Evolutionary conservation across 129 eudicot genomes (phyloP).

Genomic region (Flaveria robusta): DNA sequence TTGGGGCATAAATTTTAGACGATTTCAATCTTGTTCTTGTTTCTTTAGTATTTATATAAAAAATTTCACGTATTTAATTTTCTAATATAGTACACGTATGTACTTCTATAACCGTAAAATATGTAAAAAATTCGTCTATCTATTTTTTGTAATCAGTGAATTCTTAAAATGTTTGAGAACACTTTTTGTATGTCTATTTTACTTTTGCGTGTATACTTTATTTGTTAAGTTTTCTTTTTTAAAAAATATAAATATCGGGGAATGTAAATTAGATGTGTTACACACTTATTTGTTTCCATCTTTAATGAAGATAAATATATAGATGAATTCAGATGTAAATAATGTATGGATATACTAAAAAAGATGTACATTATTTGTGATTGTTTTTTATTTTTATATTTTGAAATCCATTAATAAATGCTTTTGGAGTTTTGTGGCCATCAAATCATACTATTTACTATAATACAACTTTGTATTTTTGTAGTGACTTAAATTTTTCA

Average conservation of each 20-base stretch:
- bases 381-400: not conserved
- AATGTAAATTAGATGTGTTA: too few relatives aligned
- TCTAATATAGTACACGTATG: too few relatives aligned
- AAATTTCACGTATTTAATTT: too few relatives aligned
- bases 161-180: too few relatives aligned
- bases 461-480: not conserved
- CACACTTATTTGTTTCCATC: not conserved
- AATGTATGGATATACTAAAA: not conserved
- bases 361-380: not conserved
- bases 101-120: too few relatives aligned
- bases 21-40: not conserved
- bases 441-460: slow-evolving; percentile 7
- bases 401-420: not conserved
- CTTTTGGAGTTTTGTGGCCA: slow-evolving; percentile 4
- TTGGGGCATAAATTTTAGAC: not conserved
- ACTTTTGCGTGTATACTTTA: too few relatives aligned
- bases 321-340: not conserved
- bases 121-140: too few relatives aligned
- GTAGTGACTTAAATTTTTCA: not conserved
- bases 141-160: too few relatives aligned
- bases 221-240: too few relatives aligned
- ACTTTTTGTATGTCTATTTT: too few relatives aligned
- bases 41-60: too few relatives aligned
- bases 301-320: not conserved
- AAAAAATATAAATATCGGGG: too few relatives aligned